Base-by-base conservation (phyloP, 805 yeast species). In the Candida ipomoeae region DNA sequence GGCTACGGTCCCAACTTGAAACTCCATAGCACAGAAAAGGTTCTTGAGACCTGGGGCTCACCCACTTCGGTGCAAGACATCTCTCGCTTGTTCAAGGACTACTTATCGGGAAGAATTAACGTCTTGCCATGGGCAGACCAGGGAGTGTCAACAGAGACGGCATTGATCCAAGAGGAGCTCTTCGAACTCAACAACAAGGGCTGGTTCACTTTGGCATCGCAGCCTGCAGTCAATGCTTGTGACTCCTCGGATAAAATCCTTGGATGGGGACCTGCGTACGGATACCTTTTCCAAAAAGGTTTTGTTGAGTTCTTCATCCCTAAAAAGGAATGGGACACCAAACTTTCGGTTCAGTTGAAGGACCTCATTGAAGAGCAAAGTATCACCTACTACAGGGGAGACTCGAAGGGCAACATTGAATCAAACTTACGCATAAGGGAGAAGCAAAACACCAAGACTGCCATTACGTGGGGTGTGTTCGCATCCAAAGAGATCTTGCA, bases 391-490 rank as follows among this genome's bases (percentile, higher is more conserved):
- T 92, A 86, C 65, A 77, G 82, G 23, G 90, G 94, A 36, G 89
- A 85, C 64, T 66, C 80, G 8, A 59, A 69, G 6, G 85, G 84
- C 1, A 60, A 67, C 8, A 83, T 88, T 55, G 71, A 75, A 29
- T 80, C 94, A 2, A 89, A 86, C 58, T 69, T 85, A 62, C 73
- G 74, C 1, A 64, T 72, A 1, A 74, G 70, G 14, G 64, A 49
- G 3, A 54, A 60, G 15, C 64, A 59, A 40, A 65, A 62, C 48
- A 80, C 62, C 33, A 83, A 89, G 40, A 85, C 84, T 55, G 96
- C 94, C 26, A 95, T 94, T 7, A 94, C 99, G 1, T 94, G 99
- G 99, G 99, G 98, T 55, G 96, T 87, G 2, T 92, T 94, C 77
- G 96, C 96, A 6, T 85, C 85, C 66, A 81, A 90, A 55, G 96